Base-by-base conservation (phyloP, 1,284 basidiomycete genomes). In the Trametes pubescens region DNA sequence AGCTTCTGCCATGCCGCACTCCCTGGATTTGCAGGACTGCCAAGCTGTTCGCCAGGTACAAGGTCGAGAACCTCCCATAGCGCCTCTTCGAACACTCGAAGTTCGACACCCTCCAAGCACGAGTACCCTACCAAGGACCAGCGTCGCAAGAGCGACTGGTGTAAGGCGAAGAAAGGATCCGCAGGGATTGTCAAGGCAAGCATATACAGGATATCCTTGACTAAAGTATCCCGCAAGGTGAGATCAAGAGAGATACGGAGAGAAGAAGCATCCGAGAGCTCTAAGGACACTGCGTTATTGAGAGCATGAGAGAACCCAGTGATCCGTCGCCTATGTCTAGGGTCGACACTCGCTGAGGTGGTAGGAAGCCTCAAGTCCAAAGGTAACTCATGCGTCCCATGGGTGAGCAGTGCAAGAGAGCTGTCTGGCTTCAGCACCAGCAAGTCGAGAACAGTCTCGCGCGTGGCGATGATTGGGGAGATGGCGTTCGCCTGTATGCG, bases 371-470 rank as follows among this genome's bases (percentile, higher is more conserved):
- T 66, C 29, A 79, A 62, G 4, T 59, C 38, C 35, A 68, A 48
- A 24, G 81, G 81, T 5, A 92, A 71, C 64, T 86, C 81, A 47
- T 79, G 76, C 13, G 82, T 74, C 0, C 87, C 90, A 65, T 90
- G 89, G 0, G 88, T 89, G 26, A 91, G 73, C 6, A 95, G 70
- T 0, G 78, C 75, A 13, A 92, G 73, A 7, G 73, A 73, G 5
- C 85, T 81, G 56, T 86, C 81, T 0, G 84, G 80, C 58, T 82
- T 85, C 37, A 93, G 74, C 18, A 91, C 75, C 8, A 96, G 75
- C 7, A 93, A 80, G 75, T 96, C 95, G 74, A 82, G 83, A 16
- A 93, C 79, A 14, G 79, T 77, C 11, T 78, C 77, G 22, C 93
- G 84, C 1, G 90, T 92, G 1, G 86, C 84, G 14, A 84, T 80